Base-by-base conservation (phyloP, 306 rosid genomes). In the Quercus parvula region DNA sequence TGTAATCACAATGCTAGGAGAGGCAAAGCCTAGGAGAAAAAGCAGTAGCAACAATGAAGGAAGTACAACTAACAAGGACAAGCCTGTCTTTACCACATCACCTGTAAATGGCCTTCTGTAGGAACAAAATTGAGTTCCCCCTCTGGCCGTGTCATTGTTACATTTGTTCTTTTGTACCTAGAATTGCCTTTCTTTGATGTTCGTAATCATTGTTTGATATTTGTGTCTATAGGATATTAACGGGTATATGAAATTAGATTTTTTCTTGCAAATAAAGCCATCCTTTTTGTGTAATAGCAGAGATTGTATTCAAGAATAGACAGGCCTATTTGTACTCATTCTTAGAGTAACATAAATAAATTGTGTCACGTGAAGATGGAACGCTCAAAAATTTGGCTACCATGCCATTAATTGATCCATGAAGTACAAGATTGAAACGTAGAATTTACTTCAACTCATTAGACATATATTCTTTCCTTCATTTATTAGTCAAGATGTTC, bases 21-120 rank as follows among this genome's bases (percentile, higher is more conserved):
- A 93, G 86, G 99, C 98, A 78, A 93, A 89, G 77, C 99, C 99
- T n/a, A 51, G 98, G 24, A 85, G 98, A 69, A 96, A 96, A 85
- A 88, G 94, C 85, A 87, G 87, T 52, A 80, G 93, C 87, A 88
- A 81, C 81, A 83, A 79, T 52, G 82, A 90, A 59, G 77, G 86
- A 22, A 24, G 70, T 31, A 78, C 79, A 63, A 64, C 83, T 74
- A 87, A 87, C 86, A 92, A 81, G 78, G 96, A 89, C 58, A 83
- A 81, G 79, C 90, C 88, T 13, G 87, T 84, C 72, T 90, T 87
- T 70, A 86, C 81, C 62, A 85, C 89, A 30, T 91, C 95, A 41
- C 91, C 92, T 24, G 90, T 85, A 76, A 85, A 85, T 86, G 91
- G 88, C 80, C 92, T 90, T 81, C 89, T 86, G 5, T 90, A 89